Percentiles rank a stretch among this genome's conserved stretches.
phyloP scores from a whole-genome alignment of 306 rosid genomes.

The Hippophae tibetana region DNA sequence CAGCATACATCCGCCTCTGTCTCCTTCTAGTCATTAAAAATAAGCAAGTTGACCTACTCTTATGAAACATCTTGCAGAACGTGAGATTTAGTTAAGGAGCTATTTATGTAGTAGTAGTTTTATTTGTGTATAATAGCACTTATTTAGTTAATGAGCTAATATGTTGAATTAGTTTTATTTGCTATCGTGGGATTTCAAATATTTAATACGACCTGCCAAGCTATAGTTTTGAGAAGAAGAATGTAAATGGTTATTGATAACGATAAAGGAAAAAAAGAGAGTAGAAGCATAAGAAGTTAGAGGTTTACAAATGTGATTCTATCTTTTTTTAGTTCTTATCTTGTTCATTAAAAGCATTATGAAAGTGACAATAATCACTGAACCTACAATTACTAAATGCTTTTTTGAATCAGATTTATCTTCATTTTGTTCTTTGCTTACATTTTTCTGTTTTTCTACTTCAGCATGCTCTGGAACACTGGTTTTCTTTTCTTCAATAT shows the following conservation, averaged over 20 bases:
- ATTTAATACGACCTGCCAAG: no score
- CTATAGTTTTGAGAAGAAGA: no score
- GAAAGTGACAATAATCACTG: conserved; percentile 39
- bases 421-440: conserved; percentile 13
- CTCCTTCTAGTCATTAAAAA: no score
- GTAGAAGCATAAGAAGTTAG: not conserved
- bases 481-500: conserved; percentile 2
- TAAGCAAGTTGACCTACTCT: no score
- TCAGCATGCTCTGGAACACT: not conserved
- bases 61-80: no score
- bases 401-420: conserved; percentile 14
- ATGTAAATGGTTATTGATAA: not conserved
- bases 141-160: no score
- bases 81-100: no score
- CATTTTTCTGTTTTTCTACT: conserved; percentile 16
- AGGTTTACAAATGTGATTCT: not conserved
- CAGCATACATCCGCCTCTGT: no score
- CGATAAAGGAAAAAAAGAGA: conserved; percentile 3
- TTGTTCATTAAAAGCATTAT: conserved; percentile 25
- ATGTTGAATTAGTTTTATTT: no score
- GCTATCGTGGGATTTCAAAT: no score
- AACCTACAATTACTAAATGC: conserved; percentile 38
- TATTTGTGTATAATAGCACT: no score
- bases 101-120: no score
- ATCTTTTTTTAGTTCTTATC: conserved; percentile 28